Conservation (phyloP, 202 grass and related monocot species). For the Carex arenaria region DNA sequence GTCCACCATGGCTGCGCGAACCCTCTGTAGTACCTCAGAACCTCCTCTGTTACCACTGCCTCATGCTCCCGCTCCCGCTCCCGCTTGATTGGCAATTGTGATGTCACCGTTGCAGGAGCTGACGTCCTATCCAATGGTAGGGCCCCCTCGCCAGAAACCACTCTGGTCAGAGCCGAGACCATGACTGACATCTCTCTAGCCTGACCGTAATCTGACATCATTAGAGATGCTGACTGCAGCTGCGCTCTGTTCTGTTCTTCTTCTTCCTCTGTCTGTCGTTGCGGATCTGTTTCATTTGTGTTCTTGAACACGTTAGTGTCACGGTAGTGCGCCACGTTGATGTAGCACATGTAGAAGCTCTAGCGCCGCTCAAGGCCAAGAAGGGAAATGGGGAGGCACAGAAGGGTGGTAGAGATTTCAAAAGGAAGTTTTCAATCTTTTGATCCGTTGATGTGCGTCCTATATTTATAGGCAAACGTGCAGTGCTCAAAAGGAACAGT, state of each 20-base stretch:
- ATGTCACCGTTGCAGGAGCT: background rate
- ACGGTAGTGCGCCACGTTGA: conserved; percentile 38
- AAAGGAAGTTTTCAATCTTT: background rate
- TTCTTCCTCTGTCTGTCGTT: background rate
- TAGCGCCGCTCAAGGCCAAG: background rate
- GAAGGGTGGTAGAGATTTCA: background rate
- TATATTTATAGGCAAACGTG: background rate
- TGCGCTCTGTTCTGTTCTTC: background rate
- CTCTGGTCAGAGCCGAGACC: conserved; percentile 57
- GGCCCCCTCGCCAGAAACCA: conserved; percentile 19
- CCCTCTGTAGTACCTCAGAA: conserved; percentile 20
- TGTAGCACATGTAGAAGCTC: conserved; percentile 29
- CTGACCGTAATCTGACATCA: conserved; percentile 28
- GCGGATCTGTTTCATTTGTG: background rate
- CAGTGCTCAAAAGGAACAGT: background rate
- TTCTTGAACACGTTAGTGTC: background rate
- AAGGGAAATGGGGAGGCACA: background rate
- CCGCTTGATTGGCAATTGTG: background rate
- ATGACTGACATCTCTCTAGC: conserved; percentile 50
- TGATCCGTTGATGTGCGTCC: too few relatives aligned
- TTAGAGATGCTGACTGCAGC: background rate
- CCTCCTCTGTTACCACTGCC: background rate
- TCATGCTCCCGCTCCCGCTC: background rate
- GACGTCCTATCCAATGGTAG: background rate
- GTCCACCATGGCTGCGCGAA: background rate